Evolutionary conservation across 345 rosid genomes (phyloP), one percentile per base, ranked within the genome.

Genomic region (Isatis tinctoria): DNA sequence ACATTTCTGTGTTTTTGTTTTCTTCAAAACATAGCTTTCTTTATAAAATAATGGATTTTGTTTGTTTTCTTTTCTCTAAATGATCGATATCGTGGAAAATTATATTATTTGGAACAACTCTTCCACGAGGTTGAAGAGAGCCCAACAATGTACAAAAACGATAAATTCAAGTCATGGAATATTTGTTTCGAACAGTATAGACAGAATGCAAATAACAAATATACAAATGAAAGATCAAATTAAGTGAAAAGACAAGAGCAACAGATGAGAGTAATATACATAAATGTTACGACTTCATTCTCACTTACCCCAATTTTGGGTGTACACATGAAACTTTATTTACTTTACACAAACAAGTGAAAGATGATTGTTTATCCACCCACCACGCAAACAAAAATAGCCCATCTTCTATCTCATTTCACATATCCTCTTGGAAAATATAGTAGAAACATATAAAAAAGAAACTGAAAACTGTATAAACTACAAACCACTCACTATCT

Each of bases 271-370:
- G 36, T 53, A 27, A 28, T 28, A 30, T n/a, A 56, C 61, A 56
- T 32, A 30, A 24, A 2, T 39, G 48, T 13, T 10, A 33, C 62
- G 13, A 16, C 2, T 32, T 57, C 61, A 57, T 4, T 26, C 62
- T 57, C 62, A 33, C 33, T 32, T 9, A 17, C 9, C n/a, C 41
- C 41, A 17, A 12, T 16, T 57, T 57, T 57, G 65, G 65, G 30
- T 36, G 32, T 14, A 41, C 33, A 40, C 67, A 62, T 26, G 48
- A 26, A 62, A 22, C 67, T 27, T 62, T 62, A 41, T 62, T 62
- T 62, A 40, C 32, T 62, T 26, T 62, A 62, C 37, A 62, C 52
- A 62, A 40, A 62, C 37, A 27, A 61, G 51, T 62, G 52, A 47
- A 27, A 32, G 61, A 57, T 16, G 52, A n/a, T 41, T 54, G 28